Evolutionary conservation across 805 yeast species (phyloP).

Genomic region (Naumovozyma dairenensis): DNA sequence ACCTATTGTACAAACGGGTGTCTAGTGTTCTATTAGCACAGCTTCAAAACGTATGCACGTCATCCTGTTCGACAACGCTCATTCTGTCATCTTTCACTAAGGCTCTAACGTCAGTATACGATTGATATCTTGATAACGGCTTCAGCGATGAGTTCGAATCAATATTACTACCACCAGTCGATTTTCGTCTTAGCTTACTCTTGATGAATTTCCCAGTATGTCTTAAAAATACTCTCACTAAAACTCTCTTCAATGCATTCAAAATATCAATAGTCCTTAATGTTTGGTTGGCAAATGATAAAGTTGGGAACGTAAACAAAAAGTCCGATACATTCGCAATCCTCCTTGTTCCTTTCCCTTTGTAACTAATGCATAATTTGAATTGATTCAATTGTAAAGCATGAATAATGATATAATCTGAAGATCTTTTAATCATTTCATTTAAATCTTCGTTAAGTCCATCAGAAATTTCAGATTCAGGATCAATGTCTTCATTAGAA

Average conservation of each 20-base stretch:
- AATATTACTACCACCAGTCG: conserved; percentile 1
- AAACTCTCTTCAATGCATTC: conserved; percentile 48
- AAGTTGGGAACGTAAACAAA: conserved; percentile 51
- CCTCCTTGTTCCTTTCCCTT: conserved; percentile 60
- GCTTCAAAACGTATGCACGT: too few species aligned
- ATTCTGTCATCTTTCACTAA: too few species aligned
- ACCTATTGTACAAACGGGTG: too few species aligned
- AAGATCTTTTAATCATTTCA: conserved; percentile 68
- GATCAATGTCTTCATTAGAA: conserved; percentile 7
- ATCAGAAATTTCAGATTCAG: conserved; percentile 8
- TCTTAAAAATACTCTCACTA: conserved; percentile 46
- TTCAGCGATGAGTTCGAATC: conserved; percentile 4
- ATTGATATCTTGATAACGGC: conserved; percentile 8
- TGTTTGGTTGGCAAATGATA: conserved; percentile 49
- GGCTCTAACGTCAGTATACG: conserved; percentile 10
- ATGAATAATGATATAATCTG: conserved; percentile 59
- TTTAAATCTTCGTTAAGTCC: conserved; percentile 33
- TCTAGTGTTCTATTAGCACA: too few species aligned
- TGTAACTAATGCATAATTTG: conserved; percentile 59
- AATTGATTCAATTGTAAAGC: conserved; percentile 43
- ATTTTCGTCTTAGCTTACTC: conserved; percentile 47
- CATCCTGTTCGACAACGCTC: too few species aligned
- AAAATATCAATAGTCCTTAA: conserved; percentile 68
- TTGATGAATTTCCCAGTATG: conserved; percentile 72
- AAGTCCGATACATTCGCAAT: conserved; percentile 73